Base-by-base conservation (phyloP, 1,284 basidiomycete species). In the Vanrija sp. region DNA sequence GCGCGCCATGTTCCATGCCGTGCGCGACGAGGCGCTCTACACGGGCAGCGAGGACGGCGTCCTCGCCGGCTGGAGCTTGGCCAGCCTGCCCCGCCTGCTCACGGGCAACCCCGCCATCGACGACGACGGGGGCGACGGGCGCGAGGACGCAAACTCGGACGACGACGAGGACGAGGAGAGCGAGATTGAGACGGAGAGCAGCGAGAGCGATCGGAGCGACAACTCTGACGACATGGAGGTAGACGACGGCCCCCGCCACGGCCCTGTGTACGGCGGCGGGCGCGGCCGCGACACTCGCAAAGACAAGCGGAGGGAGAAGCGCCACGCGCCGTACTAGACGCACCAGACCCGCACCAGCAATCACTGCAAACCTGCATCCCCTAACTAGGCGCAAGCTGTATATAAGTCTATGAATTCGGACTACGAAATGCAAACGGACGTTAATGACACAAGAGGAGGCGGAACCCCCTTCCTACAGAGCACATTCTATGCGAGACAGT, bases 21-120 rank as follows among this genome's bases (percentile, higher is more conserved):
- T 64, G 12, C n/a, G 49, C 14, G 72, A 72, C 51, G 66, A 73
- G 51, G 74, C 69, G 9, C 48, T 77, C 6, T 77, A 75, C 60
- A 77, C 75, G 1, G 76, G 76, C 1, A 72, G 68, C 6, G 75
- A 77, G 61, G 75, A 77, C 53, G 73, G 73, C 9, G 67, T 77
- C 4, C 61, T 77, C 10, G 71, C 69, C 15, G 73, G 75, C 9
- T 77, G 75, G 73, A 67, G 63, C n/a, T 57, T 77, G 4, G 57
- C 64, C 9, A 57, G 63, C 22, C 48, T 75, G 15, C 60, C 66
- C 6, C 51, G 64, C 4, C 56, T 75, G 36, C 6, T 64, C 1
- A 56, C 65, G 2, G 75, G 75, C 14, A 70, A 76, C 51, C 61
- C 62, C 4, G 66, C 63, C 7, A 38, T 72, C 9, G 75, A 76